Conservation (phyloP, 306 rosid species). For the Dalbergia cultrata region DNA sequence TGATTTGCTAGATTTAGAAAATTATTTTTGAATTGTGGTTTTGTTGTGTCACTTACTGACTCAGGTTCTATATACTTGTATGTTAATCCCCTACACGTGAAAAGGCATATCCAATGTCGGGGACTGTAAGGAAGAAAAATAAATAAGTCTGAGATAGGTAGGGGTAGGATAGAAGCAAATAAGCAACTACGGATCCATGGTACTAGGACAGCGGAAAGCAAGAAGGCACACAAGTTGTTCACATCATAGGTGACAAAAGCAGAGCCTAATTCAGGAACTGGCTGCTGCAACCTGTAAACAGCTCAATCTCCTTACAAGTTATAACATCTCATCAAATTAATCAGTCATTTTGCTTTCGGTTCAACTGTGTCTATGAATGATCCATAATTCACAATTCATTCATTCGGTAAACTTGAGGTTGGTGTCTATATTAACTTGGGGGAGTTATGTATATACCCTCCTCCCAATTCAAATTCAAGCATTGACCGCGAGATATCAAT, state of each 20-base stretch:
- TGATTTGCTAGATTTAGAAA: not conserved
- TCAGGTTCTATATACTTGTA: too few species aligned
- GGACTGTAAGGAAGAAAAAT: too few species aligned
- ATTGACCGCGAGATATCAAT: too few species aligned
- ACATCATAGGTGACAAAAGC: constrained; percentile 5
- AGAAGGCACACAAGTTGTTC: constrained; percentile 43
- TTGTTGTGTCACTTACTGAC: too few species aligned
- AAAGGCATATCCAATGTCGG: too few species aligned
- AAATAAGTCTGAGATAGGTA: too few species aligned
- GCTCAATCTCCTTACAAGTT: too few species aligned
- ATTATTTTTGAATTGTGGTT: not conserved
- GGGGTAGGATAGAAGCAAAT: not conserved
- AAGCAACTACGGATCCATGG: constrained; percentile 5
- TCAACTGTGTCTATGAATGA: not conserved
- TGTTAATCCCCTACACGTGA: too few species aligned
- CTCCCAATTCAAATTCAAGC: not conserved
- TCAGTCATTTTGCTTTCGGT: not conserved
- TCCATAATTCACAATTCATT: constrained; percentile 6
- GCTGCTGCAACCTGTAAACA: not conserved
- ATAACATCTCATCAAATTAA: not conserved
- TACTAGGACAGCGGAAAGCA: constrained; percentile 33
- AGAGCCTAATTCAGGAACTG: not conserved
- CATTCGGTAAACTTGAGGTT: not conserved
- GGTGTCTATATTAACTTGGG: not conserved
- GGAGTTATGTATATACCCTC: not conserved